Evolutionary conservation across 1,284 basidiomycete genomes (phyloP), one percentile per base, ranked within the genome.

Genomic region (Fomitopsis schrenkii): DNA sequence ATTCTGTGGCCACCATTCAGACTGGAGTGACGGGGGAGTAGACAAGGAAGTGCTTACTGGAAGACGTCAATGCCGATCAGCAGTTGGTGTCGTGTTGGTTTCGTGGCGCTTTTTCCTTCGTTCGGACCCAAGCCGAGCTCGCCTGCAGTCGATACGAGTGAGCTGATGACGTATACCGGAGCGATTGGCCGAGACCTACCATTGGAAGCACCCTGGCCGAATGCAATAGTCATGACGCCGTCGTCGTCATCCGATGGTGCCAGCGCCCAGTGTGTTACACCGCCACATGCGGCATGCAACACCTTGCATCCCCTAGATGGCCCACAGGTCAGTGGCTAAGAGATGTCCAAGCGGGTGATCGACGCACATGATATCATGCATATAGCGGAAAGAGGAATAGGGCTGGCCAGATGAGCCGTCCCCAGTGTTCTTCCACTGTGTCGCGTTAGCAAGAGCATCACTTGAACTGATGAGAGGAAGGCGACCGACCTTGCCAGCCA

Each of bases 391-490:
- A 1, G 84, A 83, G 0, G 93, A 93, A 73, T 89, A 94, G 0
- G 93, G 92, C 38, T 91, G 88, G 14, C 91, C 91, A 12, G 83
- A 83, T 7, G 91, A 94, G 15, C 95, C 95, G 74, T 97, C 95
- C 15, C 95, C 96, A 1, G 91, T 93, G 62, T 88, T 90, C 76
- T 97, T 97, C 92, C 93, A 97, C 85, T 94, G 75, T 12, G 71
- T 22, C 17, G 10, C 54, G 17, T 56, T 41, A 71, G 44, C 36
- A 41, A 40, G n/a, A 28, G 22, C 62, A 9, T 45, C 28, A 59
- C 15, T 53, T 2, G 54, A n/a, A 30, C 19, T 53, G 28, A 41
- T n/a, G 9, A 40, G 8, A 52, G 28, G 35, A 8, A 22, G 30
- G 67, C 80, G 57, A 64, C 9, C 3, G 38, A 88, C 88, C 79